Evolutionary conservation across 2,329 filamentous ascomycete genomes (phyloP), one percentile per base, ranked within the genome.

Genomic region (Aspergillus novofumigatus): DNA sequence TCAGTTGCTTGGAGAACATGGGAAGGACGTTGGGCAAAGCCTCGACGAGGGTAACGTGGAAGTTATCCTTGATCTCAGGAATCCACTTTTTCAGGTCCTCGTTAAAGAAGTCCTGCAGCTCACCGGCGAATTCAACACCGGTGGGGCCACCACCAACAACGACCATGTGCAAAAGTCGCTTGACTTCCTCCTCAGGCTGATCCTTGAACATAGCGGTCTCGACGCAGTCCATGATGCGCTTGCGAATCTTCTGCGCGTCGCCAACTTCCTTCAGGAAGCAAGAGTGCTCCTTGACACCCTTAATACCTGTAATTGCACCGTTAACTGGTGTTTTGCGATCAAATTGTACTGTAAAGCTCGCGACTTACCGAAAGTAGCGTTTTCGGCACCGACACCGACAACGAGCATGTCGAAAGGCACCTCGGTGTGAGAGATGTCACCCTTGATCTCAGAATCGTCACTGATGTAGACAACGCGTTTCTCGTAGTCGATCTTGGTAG

Each of bases 151-250:
- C 93, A 67, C 93, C 89, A 53, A 92, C 90, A 49, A 92, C 93
- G 55, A 99, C 94, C 92, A 97, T 97, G 83, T 97, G 93, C 74
- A 99, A 84, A 68, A 99, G 86, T 66, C 94, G 91, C 80, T 95
- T 88, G 72, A 96, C 81, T 79, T 99, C 95, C 65, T 94, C 91
- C 17, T 84, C 80, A 41, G 85, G 82, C 80, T 99, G 94, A 72
- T 92, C 93, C 85, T 97, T 97, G 88, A 99, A 97, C 61, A 91
- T 93, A 53, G 94, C 94, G 38, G 93, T 97, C 81, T 99, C 94
- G 67, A 96, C 92, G 75, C 94, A 99, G 80, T 99, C 94, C 94
- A 99, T 99, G 78, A 99, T 97, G 78, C 91, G 92, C 83, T 93
- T 97, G 72, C 94, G 91, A 73, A 99, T 99, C 71, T 86, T 85